phyloP scores from a whole-genome alignment of 495 filamentous ascomycete genomes.

The Hypoxylon subgilvum region DNA sequence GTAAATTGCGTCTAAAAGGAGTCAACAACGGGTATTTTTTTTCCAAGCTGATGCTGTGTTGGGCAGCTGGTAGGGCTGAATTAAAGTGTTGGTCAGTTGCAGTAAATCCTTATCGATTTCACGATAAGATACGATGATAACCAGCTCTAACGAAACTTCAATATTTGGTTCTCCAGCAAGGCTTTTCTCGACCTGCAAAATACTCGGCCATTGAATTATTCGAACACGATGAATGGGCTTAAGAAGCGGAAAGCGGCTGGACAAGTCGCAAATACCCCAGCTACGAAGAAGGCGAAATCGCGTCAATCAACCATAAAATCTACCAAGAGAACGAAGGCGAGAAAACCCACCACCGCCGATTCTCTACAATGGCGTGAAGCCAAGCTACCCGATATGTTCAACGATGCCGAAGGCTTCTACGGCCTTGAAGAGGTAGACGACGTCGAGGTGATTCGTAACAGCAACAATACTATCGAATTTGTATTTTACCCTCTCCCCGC shows the following conservation, averaged over 20 bases:
- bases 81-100: slow-evolving; percentile 31
- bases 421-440: slow-evolving; percentile 92
- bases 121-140: slow-evolving; percentile 23
- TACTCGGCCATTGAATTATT: too few species aligned
- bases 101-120: not conserved
- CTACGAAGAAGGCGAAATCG: slow-evolving; percentile 60
- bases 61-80: slow-evolving; percentile 31
- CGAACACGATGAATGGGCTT: slow-evolving; percentile 38
- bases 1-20: too few species aligned
- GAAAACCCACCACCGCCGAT: slow-evolving; percentile 58
- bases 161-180: slow-evolving; percentile 1
- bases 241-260: slow-evolving; percentile 55
- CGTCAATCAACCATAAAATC: slow-evolving; percentile 7
- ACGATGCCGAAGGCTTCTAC: slow-evolving; percentile 93
- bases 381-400: slow-evolving; percentile 79
- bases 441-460: slow-evolving; percentile 75
- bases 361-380: slow-evolving; percentile 83
- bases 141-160: slow-evolving; percentile 6
- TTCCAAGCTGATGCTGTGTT: too few species aligned
- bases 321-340: slow-evolving; percentile 32
- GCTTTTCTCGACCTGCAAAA: slow-evolving; percentile 4
- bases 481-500: slow-evolving; percentile 43
- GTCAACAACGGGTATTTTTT: too few species aligned
- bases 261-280: slow-evolving; percentile 30
- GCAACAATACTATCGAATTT: slow-evolving; percentile 57